Evolutionary conservation across 768 basidiomycete species (phyloP).

Genomic region (Pilatotrama ljubarskyi): DNA sequence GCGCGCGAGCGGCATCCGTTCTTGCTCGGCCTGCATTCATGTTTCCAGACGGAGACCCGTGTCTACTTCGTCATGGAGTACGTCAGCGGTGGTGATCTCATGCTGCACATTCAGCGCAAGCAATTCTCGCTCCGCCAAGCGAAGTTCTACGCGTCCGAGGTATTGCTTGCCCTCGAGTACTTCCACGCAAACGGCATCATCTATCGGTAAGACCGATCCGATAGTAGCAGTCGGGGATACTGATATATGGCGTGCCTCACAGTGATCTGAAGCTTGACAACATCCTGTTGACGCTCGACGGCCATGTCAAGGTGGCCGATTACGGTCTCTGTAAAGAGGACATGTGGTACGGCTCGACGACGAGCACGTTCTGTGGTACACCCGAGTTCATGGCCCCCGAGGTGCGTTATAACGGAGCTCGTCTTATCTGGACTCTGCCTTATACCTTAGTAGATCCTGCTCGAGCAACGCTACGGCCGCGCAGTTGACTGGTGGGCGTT

Average conservation of each 20-base stretch:
- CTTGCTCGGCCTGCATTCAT: conserved; percentile 93
- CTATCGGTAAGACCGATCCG: conserved; percentile 64
- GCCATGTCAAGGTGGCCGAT: conserved; percentile 98
- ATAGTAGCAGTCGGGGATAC: neutral
- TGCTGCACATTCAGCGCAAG: conserved; percentile 99
- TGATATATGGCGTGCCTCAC: neutral
- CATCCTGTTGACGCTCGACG: conserved; percentile 93
- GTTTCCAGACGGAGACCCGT: conserved; percentile 99
- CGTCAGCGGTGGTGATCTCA: conserved; percentile 97
- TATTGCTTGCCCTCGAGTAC: conserved; percentile 93
- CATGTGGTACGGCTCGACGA: conserved; percentile 96
- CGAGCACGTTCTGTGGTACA: conserved; percentile 98
- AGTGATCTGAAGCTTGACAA: conserved; percentile 98
- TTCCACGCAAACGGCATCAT: conserved; percentile 99
- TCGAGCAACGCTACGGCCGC: conserved; percentile 98
- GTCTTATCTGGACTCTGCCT: no score
- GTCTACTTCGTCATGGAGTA: conserved; percentile 99
- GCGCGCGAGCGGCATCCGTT: conserved; percentile 97
- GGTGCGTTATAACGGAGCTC: conserved; percentile 42
- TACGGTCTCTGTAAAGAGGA: conserved; percentile 99
- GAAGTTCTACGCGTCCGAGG: conserved; percentile 98
- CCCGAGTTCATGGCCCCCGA: conserved; percentile 99
- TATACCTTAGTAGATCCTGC: conserved; percentile 68
- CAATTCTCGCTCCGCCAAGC: conserved; percentile 99
- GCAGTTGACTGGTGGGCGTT: conserved; percentile 99